Evolutionary conservation across 2,329 filamentous ascomycete species (phyloP).

Genomic region (Fusarium sp.): DNA sequence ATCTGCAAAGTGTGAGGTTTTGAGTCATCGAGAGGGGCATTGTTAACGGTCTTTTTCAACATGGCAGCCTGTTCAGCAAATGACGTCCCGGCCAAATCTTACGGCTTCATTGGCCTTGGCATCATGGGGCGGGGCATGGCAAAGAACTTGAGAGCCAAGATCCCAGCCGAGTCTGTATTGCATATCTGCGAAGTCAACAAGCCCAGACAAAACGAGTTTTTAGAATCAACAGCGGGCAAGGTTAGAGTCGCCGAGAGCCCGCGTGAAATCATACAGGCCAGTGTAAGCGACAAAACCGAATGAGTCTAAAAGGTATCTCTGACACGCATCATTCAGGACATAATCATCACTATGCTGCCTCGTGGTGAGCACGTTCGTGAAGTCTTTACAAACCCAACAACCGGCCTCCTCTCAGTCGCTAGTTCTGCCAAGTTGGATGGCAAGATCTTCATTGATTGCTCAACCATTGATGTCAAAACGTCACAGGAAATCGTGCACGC

Average conservation of each 20-base stretch:
- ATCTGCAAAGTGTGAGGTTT: no score
- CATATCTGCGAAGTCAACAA: slow-evolving; percentile 49
- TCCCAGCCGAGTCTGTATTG: slow-evolving; percentile 45
- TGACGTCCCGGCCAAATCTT: not conserved
- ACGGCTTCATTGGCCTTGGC: slow-evolving; percentile 46
- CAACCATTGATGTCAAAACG: slow-evolving; percentile 20
- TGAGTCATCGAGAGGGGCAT: not conserved
- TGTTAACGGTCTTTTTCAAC: not conserved
- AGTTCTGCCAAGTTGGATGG: not conserved
- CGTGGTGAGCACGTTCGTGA: slow-evolving; percentile 6
- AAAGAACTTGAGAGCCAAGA: slow-evolving; percentile 50
- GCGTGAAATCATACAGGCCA: not conserved
- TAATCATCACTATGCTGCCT: slow-evolving; percentile 29
- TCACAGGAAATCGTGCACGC: slow-evolving; percentile 1
- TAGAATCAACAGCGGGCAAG: slow-evolving; percentile 3
- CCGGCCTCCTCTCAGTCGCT: slow-evolving; percentile 4
- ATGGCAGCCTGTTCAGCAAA: not conserved
- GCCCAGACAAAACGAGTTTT: slow-evolving; percentile 3
- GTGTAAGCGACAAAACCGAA: not conserved
- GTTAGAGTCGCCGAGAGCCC: not conserved
- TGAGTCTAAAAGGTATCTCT: not conserved
- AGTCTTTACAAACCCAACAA: slow-evolving; percentile 12
- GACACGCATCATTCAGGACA: slow-evolving; percentile 13
- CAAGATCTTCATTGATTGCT: slow-evolving; percentile 23
- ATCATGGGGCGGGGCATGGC: slow-evolving; percentile 57